phyloP scores from a whole-genome alignment of 805 yeast species.

The Wickerhamiella musiphila region DNA sequence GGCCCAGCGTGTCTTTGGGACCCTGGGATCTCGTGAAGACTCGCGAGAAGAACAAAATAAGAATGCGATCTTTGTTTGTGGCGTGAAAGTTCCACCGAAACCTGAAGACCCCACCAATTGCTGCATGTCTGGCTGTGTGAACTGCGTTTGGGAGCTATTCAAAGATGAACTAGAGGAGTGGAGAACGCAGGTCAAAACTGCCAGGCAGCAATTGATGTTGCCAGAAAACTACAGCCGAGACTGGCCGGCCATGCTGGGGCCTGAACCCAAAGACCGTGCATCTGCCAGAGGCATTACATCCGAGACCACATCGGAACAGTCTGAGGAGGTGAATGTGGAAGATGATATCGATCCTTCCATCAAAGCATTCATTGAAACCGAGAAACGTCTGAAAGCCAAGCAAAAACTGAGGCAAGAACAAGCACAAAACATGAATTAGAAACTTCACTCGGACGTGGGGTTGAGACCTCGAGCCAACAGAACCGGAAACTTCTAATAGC shows the following conservation, averaged over 20 bases:
- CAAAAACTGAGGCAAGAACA: too few species aligned
- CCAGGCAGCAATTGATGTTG: conserved; percentile 16
- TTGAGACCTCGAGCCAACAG: too few species aligned
- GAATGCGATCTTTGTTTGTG: conserved; percentile 29
- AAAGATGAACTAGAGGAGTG: conserved; percentile 79
- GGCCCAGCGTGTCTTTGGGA: conserved; percentile 20
- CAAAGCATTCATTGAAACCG: conserved; percentile 70
- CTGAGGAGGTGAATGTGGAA: conserved; percentile 21
- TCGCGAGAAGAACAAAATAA: conserved; percentile 20
- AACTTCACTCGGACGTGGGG: too few species aligned
- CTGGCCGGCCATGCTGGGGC: conserved; percentile 54
- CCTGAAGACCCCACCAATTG: conserved; percentile 91
- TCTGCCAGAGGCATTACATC: conserved; percentile 20
- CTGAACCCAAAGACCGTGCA: conserved; percentile 20
- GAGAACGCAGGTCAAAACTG: conserved; percentile 46
- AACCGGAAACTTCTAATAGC: too few species aligned
- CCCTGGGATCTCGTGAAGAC: conserved; percentile 20
- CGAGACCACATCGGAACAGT: conserved; percentile 19
- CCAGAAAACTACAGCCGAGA: conserved; percentile 22
- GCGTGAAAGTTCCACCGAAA: conserved; percentile 61
- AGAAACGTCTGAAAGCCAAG: conserved; percentile 36
- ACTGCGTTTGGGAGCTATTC: conserved; percentile 91
- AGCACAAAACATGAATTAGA: too few species aligned
- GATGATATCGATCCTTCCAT: conserved; percentile 57
- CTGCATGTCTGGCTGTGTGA: conserved; percentile 93